phyloP scores from a whole-genome alignment of 768 basidiomycete genomes.

The Gyrodon lividus region DNA sequence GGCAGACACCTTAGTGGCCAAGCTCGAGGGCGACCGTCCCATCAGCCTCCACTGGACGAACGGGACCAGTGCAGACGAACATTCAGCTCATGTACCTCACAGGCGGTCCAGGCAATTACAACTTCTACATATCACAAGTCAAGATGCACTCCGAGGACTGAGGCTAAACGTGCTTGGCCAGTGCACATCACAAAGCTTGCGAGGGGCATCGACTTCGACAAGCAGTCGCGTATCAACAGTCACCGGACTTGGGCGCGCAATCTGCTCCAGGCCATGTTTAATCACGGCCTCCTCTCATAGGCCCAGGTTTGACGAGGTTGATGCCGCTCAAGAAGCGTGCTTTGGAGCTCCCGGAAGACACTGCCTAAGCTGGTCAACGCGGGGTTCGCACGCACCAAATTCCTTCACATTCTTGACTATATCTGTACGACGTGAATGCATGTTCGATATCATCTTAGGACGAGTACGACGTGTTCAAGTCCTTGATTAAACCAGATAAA shows the following conservation, averaged over 20 bases:
- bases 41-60: constrained; percentile 3
- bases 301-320: constrained; percentile 11
- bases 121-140: constrained; percentile 1
- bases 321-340: constrained; percentile 10
- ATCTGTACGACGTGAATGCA: too few species aligned
- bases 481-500: too few species aligned
- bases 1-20: constrained; percentile 9
- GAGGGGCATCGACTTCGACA: constrained; percentile 9
- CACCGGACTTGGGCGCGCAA: constrained; percentile 15
- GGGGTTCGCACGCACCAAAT: too few species aligned
- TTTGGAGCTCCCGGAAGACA: constrained; percentile 2
- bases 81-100: constrained; percentile 2
- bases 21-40: background rate
- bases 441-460: too few species aligned
- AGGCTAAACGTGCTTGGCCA: background rate
- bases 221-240: constrained; percentile 11
- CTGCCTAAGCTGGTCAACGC: background rate
- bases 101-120: constrained; percentile 6
- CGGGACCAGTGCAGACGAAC: background rate
- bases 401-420: too few species aligned
- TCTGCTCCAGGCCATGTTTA: constrained; percentile 16
- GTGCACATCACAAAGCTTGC: constrained; percentile 12
- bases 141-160: background rate
- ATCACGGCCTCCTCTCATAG: constrained; percentile 11
- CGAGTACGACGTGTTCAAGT: too few species aligned